Percentiles rank a stretch among this genome's conserved stretches.
These are phyloP conservation scores for Jamesozyma piceae DNA, from an alignment of 805 yeast species.

Conservation along the genomic window DNA sequence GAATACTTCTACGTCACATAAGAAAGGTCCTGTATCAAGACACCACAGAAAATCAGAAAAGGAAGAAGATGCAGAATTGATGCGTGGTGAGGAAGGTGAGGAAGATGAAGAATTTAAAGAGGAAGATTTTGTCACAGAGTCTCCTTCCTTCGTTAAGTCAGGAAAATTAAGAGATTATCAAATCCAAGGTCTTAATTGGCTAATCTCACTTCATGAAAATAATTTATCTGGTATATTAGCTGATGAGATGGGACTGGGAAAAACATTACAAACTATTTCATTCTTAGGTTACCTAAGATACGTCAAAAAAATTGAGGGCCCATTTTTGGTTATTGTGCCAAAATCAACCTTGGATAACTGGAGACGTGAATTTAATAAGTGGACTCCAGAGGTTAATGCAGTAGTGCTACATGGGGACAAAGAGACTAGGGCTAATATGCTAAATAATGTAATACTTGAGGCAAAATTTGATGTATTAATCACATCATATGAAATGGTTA, in stretches of 20 bases:
- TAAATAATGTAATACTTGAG: slow-evolving; percentile 49
- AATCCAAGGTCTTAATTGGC: slow-evolving; percentile 92
- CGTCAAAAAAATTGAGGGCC: slow-evolving; percentile 72
- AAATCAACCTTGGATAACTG: slow-evolving; percentile 94
- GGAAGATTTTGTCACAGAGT: slow-evolving; percentile 70
- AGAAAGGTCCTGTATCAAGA: slow-evolving; percentile 21
- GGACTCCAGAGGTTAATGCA: slow-evolving; percentile 92
- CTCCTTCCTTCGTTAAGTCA: slow-evolving; percentile 61
- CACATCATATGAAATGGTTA: slow-evolving; percentile 88
- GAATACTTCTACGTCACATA: slow-evolving; percentile 32
- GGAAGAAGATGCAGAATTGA: slow-evolving; percentile 89
- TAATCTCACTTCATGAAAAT: slow-evolving; percentile 79
- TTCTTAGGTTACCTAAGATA: slow-evolving; percentile 83
- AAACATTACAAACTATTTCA: slow-evolving; percentile 88
- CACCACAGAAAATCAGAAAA: slow-evolving; percentile 84
- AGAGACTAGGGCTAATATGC: slow-evolving; percentile 58
- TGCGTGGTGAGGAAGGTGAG: slow-evolving; percentile 69
- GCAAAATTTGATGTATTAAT: slow-evolving; percentile 84
- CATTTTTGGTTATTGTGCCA: slow-evolving; percentile 86
- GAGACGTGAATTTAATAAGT: slow-evolving; percentile 86
- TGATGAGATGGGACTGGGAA: slow-evolving; percentile 97
- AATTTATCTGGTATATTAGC: slow-evolving; percentile 87
- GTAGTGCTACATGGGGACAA: slow-evolving; percentile 84
- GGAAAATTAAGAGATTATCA: slow-evolving; percentile 87
- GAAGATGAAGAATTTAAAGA: slow-evolving; percentile 35